A percentile compares a stretch with the other conserved stretches of the same genome.
These are phyloP conservation scores for Pleurotus eryngii DNA, from an alignment of 768 basidiomycete genomes.

Conservation along the genomic window DNA sequence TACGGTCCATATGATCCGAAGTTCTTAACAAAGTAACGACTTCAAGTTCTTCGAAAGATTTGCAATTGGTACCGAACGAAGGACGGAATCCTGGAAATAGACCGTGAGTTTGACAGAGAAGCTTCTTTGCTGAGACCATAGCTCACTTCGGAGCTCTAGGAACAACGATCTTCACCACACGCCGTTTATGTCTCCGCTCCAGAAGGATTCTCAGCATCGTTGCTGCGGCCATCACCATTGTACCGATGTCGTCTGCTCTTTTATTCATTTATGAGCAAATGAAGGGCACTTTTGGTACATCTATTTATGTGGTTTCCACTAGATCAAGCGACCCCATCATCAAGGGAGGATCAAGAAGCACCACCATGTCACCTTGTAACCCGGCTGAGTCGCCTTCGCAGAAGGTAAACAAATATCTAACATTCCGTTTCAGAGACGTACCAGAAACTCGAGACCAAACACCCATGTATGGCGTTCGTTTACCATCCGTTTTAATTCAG, in stretches of 20 bases:
- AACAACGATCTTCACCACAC: no score
- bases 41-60: not conserved
- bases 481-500: not conserved
- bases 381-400: not conserved
- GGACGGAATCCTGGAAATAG: not conserved
- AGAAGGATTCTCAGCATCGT: no score
- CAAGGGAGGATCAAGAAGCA: conserved; percentile 2
- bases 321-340: not conserved
- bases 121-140: conserved; percentile 7
- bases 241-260: no score
- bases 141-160: conserved; percentile 2
- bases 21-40: no score
- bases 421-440: not conserved
- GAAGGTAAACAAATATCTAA: not conserved
- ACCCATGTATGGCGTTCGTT: not conserved
- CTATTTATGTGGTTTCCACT: not conserved
- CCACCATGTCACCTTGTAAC: not conserved
- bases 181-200: no score
- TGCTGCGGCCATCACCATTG: no score
- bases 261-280: no score
- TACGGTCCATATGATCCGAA: no score
- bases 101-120: not conserved
- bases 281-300: no score
- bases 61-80: conserved; percentile 2
- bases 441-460: not conserved